phyloP scores from a whole-genome alignment of 208 protist genomes.

The Leishmania braziliensis region DNA sequence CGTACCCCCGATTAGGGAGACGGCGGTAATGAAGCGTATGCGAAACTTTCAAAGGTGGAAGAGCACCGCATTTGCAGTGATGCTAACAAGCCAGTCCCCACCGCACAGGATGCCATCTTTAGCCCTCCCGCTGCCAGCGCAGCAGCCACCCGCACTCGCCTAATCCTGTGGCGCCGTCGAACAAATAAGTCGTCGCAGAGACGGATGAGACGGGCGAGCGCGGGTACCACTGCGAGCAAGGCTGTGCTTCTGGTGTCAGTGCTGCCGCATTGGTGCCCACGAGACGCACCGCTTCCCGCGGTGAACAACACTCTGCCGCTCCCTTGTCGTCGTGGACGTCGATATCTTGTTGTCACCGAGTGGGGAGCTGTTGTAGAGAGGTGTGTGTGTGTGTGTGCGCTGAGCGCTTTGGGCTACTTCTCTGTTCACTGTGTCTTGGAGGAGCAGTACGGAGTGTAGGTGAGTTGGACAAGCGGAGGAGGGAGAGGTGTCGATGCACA shows the following conservation, averaged over 20 bases:
- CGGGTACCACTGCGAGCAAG: too few species aligned
- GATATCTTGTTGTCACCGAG: neutral
- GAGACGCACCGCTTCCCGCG: neutral
- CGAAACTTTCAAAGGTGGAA: neutral
- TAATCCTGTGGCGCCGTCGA: too few species aligned
- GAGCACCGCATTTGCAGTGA: too few species aligned
- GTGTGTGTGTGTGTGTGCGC: slow-evolving; percentile 21
- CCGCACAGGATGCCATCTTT: too few species aligned
- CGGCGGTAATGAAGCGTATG: neutral
- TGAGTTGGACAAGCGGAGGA: neutral
- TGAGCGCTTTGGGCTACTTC: slow-evolving; percentile 62
- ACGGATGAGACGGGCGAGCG: too few species aligned
- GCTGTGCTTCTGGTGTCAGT: too few species aligned
- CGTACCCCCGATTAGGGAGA: neutral
- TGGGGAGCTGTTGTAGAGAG: slow-evolving; percentile 3
- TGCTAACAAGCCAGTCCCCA: too few species aligned
- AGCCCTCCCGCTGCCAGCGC: too few species aligned
- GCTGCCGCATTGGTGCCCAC: too few species aligned
- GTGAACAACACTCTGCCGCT: neutral
- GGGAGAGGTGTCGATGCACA: neutral
- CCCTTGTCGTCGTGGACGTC: neutral
- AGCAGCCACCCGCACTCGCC: too few species aligned
- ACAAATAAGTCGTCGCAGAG: too few species aligned
- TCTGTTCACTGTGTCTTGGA: slow-evolving; percentile 41
- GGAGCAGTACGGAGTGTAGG: slow-evolving; percentile 29